A percentile compares a stretch with the other conserved stretches of the same genome.
phyloP scores from a whole-genome alignment of 2,329 filamentous ascomycete genomes.

The Trichoderma polysporum region DNA sequence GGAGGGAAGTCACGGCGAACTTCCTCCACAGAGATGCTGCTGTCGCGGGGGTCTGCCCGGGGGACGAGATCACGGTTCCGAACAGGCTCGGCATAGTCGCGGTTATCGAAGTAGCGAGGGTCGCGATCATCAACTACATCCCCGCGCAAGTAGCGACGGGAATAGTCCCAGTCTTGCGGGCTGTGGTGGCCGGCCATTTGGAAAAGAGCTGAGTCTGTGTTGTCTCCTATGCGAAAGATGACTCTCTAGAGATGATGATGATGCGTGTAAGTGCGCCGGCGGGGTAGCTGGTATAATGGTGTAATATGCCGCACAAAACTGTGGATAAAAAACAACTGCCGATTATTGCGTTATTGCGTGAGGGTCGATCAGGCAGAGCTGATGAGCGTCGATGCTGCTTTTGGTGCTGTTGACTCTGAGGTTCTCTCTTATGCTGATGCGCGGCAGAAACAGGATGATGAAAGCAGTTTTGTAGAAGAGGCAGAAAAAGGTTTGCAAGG shows the following conservation, averaged over 20 bases:
- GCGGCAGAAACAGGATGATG: neutral
- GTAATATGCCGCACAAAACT: conserved; percentile 15
- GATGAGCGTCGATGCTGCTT: neutral
- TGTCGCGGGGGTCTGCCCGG: conserved; percentile 57
- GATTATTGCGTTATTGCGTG: neutral
- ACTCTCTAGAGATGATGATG: neutral
- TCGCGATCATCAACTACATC: conserved; percentile 53
- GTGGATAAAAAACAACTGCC: neutral
- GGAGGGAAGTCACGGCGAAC: conserved; percentile 82
- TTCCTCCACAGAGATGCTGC: conserved; percentile 75
- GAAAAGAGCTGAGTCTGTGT: neutral
- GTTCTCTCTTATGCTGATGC: neutral
- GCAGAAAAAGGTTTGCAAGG: neutral
- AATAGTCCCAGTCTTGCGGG: conserved; percentile 49
- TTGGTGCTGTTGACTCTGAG: neutral
- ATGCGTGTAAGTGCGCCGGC: conserved; percentile 14
- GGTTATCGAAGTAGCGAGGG: conserved; percentile 53
- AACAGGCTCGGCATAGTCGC: conserved; percentile 41
- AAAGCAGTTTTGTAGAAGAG: neutral
- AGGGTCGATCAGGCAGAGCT: neutral
- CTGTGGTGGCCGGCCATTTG: conserved; percentile 56
- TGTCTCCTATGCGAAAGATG: neutral
- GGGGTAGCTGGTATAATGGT: conserved; percentile 10
- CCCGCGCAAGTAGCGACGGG: conserved; percentile 54
- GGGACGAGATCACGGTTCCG: conserved; percentile 55